Evolutionary conservation across 805 yeast species (phyloP).

Genomic region (Ogataea methanolica): DNA sequence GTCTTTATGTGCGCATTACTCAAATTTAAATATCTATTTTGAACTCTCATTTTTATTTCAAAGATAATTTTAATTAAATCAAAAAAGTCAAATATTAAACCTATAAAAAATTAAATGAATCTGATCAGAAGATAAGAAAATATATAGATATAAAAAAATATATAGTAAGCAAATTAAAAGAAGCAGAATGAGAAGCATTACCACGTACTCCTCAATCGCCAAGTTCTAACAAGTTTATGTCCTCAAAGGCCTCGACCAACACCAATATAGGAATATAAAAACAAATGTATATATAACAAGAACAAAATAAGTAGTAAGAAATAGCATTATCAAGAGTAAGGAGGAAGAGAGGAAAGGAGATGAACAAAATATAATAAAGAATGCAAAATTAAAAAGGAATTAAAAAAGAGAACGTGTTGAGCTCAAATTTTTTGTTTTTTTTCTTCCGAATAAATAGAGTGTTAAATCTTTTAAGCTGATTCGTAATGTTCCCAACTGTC

Average conservation of each 20-base stretch:
- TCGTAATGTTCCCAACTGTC: slow-evolving; percentile 94
- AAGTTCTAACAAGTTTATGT: not conserved
- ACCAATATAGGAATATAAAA: not conserved
- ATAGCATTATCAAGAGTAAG: not conserved
- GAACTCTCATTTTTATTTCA: too few species aligned
- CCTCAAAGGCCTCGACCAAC: not conserved
- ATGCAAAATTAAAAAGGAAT: not conserved
- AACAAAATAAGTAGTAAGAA: not conserved
- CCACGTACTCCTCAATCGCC: slow-evolving; percentile 6
- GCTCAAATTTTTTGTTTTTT: too few species aligned
- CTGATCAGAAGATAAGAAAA: not conserved
- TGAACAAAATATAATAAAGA: not conserved
- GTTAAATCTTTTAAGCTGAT: slow-evolving; percentile 32
- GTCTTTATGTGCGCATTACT: too few species aligned
- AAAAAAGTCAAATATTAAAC: too few species aligned
- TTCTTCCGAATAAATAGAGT: too few species aligned
- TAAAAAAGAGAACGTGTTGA: not conserved
- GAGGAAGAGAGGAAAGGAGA: not conserved
- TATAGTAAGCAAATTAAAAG: not conserved
- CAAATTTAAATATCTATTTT: too few species aligned
- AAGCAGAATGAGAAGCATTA: slow-evolving; percentile 2
- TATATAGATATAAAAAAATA: not conserved
- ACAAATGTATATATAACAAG: not conserved
- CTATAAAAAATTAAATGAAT: not conserved
- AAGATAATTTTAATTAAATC: too few species aligned